These are phyloP conservation scores for Logfia minima DNA, from an alignment of 129 eudicot species.

Conservation along the genomic window DNA sequence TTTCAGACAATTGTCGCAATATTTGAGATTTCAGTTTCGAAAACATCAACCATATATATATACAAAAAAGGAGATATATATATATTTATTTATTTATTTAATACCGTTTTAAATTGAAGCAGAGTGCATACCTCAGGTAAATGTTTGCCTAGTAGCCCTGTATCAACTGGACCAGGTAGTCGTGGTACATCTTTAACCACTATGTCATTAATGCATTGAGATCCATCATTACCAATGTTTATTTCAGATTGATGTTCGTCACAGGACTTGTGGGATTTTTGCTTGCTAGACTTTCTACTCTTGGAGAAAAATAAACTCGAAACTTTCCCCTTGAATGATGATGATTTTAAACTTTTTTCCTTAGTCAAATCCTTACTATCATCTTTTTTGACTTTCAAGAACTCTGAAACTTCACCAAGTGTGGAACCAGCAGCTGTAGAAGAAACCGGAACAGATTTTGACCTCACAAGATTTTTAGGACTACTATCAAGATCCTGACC, in stretches of 20 bases:
- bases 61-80: not conserved
- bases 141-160: slow-evolving; percentile 31
- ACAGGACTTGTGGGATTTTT: slow-evolving; percentile 42
- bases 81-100: not conserved
- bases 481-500: slow-evolving; percentile 38
- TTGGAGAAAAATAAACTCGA: slow-evolving; percentile 81
- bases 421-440: slow-evolving; percentile 43
- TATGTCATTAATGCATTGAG: slow-evolving; percentile 34
- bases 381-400: slow-evolving; percentile 36
- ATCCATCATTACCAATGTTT: slow-evolving; percentile 29
- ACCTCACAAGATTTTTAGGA: slow-evolving; percentile 64
- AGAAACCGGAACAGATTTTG: slow-evolving; percentile 85
- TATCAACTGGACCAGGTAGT: slow-evolving; percentile 7
- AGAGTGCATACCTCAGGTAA: slow-evolving; percentile 45
- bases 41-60: not conserved
- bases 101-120: not conserved
- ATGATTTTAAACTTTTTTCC: slow-evolving; percentile 50
- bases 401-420: slow-evolving; percentile 36
- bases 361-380: slow-evolving; percentile 50
- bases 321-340: slow-evolving; percentile 64
- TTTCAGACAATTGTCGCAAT: not conserved
- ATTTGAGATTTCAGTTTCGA: slow-evolving; percentile 3
- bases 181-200: not conserved
- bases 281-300: slow-evolving; percentile 62
- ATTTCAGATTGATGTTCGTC: slow-evolving; percentile 43